Evolutionary conservation across 306 rosid species (phyloP).

Genomic region (Pueraria montana): DNA sequence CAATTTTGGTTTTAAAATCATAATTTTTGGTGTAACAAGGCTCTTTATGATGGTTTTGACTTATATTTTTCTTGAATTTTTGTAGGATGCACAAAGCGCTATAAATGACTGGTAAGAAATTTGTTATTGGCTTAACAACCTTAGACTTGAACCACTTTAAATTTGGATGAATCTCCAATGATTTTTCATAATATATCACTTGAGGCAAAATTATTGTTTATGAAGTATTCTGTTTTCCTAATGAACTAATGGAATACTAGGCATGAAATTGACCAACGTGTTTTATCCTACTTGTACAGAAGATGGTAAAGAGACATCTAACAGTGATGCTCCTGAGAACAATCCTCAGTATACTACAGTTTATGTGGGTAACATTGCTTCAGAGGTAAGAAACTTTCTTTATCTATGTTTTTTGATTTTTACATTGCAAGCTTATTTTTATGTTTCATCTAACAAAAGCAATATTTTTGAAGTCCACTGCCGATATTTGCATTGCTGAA

Average conservation of each 20-base stretch:
- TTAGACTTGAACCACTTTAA: neutral
- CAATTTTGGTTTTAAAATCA: conserved; percentile 12
- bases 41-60: conserved; percentile 38
- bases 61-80: conserved; percentile 1
- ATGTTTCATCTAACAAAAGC: neutral
- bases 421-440: conserved; percentile 9
- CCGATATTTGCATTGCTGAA: conserved; percentile 7
- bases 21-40: neutral
- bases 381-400: conserved; percentile 70
- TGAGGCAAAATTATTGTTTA: conserved; percentile 12
- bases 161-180: conserved; percentile 1
- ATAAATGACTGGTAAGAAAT: conserved; percentile 93
- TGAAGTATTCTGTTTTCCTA: conserved; percentile 24
- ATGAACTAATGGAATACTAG: conserved; percentile 10
- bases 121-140: conserved; percentile 16
- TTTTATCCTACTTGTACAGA: conserved; percentile 65
- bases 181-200: neutral
- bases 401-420: conserved; percentile 7
- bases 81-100: conserved; percentile 97
- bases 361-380: conserved; percentile 94
- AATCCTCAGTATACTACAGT: conserved; percentile 96
- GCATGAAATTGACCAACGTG: conserved; percentile 29
- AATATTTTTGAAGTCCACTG: conserved; percentile 7
- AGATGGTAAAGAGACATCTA: conserved; percentile 86
- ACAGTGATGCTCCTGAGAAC: conserved; percentile 91